Evolutionary conservation across 2,329 filamentous ascomycete genomes (phyloP), one percentile per base, ranked within the genome.

Genomic region (Colletotrichum scovillei): DNA sequence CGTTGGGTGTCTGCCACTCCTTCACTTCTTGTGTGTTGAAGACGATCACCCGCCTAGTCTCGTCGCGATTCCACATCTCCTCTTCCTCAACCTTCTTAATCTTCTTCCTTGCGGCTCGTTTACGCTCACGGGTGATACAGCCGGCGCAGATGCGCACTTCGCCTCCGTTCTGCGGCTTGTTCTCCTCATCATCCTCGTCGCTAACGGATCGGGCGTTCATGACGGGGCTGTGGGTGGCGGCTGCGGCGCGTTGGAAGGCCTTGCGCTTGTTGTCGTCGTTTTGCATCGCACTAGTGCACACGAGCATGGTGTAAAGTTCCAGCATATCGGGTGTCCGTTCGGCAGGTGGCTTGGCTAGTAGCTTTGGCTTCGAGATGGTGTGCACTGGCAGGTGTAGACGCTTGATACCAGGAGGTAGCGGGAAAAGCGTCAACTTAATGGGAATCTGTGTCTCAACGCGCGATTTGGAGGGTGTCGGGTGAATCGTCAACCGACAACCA

Each of bases 401-500:
- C 75, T 92, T 94, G 70, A 95, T 90, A 12, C 93, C 93, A 0
- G 88, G 85, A 1, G 95, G 95, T 59, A 97, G 86, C 24, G 93
- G 91, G 70, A 91, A 92, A 52, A 98, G 83, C 0, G 92, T 93
- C 82, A 98, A 88, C 78, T 92, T 92, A 77, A 98, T 94, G 9
- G 94, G 94, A 77, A 98, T 98, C 80, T 98, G 97, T 0, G 97
- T 98, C 85, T 99, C 97, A 22, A 98, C 97, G 26, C 97, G 92
- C 19, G 95, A 98, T 83, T 98, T 98, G 69, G 90, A 81, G 5
- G 92, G 92, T 4, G 91, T 93, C 5, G 91, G 90, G 75, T 92
- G 88, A 56, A 94, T 90, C 14, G 88, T 89, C 52, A 94, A 81
- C 63, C 84, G 83, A 63, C 82, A 87, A 22, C 77, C 77, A 32